phyloP scores from a whole-genome alignment of 1,139 yeast genomes.

The Candida frijolesensis region DNA sequence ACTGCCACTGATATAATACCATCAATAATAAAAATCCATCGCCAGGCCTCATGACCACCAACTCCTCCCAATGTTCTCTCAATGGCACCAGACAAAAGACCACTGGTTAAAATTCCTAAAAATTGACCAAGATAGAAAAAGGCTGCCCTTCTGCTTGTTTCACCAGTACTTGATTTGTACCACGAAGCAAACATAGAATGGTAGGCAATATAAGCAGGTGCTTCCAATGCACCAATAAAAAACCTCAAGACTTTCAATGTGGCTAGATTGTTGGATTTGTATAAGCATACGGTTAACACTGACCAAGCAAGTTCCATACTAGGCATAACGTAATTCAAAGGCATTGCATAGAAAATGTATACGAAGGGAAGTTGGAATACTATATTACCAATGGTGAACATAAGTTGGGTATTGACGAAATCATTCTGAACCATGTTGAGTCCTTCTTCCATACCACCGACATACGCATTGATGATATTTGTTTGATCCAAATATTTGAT shows the following conservation, averaged over 20 bases:
- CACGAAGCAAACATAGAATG: conserved; percentile 65
- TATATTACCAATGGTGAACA: conserved; percentile 60
- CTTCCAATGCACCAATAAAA: conserved; percentile 63
- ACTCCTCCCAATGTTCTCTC: conserved; percentile 48
- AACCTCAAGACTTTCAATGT: conserved; percentile 61
- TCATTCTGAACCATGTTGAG: conserved; percentile 67
- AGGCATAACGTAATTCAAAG: conserved; percentile 59
- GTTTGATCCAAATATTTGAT: too few relatives aligned
- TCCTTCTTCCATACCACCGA: conserved; percentile 59
- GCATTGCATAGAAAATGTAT: conserved; percentile 47
- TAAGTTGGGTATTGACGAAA: conserved; percentile 59
- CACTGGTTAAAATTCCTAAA: conserved; percentile 63
- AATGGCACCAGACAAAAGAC: conserved; percentile 65
- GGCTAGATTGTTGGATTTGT: conserved; percentile 45
- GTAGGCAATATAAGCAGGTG: conserved; percentile 59
- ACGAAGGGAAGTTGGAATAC: conserved; percentile 57
- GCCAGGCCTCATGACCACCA: conserved; percentile 62
- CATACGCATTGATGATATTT: too few relatives aligned
- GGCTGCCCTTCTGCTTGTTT: conserved; percentile 61
- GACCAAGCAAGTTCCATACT: conserved; percentile 68
- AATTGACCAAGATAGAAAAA: conserved; percentile 62
- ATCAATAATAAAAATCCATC: conserved; percentile 74
- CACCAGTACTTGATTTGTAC: conserved; percentile 53
- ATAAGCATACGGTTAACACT: conserved; percentile 58
- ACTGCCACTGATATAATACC: conserved; percentile 61